phyloP scores from a whole-genome alignment of 2,329 filamentous ascomycete species.

The Leptosphaerulina australis region DNA sequence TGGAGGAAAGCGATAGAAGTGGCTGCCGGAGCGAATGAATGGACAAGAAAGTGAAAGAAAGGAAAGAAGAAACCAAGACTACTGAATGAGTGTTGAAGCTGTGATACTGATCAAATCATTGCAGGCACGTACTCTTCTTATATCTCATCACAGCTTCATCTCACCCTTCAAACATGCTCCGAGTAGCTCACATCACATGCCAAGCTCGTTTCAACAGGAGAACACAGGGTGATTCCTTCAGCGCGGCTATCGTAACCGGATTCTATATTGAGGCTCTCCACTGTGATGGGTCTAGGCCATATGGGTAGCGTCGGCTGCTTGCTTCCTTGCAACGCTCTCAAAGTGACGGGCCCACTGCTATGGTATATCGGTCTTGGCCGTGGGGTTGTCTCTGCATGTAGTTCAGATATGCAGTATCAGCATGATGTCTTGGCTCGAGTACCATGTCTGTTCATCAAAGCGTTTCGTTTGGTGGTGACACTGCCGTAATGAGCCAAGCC shows the following conservation, averaged over 20 bases:
- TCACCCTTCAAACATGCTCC: neutral
- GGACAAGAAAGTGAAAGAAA: neutral
- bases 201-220: neutral
- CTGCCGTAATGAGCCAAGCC: neutral
- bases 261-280: constrained; percentile 5
- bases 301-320: neutral
- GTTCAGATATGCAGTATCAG: neutral
- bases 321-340: neutral
- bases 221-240: neutral
- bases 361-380: neutral
- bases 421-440: neutral
- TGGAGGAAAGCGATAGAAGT: neutral
- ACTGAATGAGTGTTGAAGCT: constrained; percentile 3
- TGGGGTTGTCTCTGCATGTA: neutral
- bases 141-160: neutral
- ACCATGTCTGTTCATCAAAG: neutral
- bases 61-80: constrained; percentile 1
- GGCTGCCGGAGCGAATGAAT: constrained; percentile 3
- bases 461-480: neutral
- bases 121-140: neutral
- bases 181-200: neutral
- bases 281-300: neutral
- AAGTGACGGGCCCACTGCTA: neutral
- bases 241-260: neutral
- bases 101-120: neutral